phyloP scores from a whole-genome alignment of 75 land plant species.

The Ceratopteris richardii region DNA sequence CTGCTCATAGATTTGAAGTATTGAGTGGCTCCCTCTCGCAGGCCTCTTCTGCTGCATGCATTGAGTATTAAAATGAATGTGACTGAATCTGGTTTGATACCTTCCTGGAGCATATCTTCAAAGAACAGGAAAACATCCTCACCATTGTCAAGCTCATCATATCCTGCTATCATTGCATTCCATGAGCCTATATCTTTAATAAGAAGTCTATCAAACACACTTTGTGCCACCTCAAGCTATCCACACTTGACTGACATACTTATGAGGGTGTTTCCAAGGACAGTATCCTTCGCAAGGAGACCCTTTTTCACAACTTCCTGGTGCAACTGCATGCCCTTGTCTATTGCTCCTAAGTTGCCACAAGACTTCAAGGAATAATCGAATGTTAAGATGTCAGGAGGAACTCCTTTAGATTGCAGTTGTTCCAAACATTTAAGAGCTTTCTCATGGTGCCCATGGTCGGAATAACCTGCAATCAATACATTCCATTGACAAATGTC shows the following conservation, averaged over 20 bases:
- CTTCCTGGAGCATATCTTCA: constrained; percentile 25
- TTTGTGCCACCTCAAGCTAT: constrained; percentile 5
- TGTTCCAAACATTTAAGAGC: constrained; percentile 17
- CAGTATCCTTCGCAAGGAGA: constrained; percentile 16
- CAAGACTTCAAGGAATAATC: constrained; percentile 42
- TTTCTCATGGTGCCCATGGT: constrained; percentile 1
- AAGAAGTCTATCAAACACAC: constrained; percentile 19
- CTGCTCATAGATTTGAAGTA: constrained; percentile 24
- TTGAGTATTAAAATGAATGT: constrained; percentile 33
- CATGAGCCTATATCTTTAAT: constrained; percentile 25
- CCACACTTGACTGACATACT: constrained; percentile 54
- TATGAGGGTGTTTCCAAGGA: constrained; percentile 32
- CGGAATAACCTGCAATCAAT: constrained; percentile 30
- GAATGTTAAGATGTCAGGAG: constrained; percentile 34
- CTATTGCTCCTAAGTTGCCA: constrained; percentile 5
- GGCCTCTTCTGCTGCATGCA: constrained; percentile 39
- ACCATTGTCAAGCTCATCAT: constrained; percentile 29
- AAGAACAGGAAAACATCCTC: constrained; percentile 28
- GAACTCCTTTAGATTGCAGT: constrained; percentile 28
- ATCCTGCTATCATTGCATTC: constrained; percentile 36
- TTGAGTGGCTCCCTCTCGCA: constrained; percentile 10
- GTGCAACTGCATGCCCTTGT: constrained; percentile 14
- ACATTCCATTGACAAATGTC: constrained; percentile 31
- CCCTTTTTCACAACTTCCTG: constrained; percentile 14
- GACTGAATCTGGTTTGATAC: constrained; percentile 36